phyloP scores from a whole-genome alignment of 805 yeast genomes.

The Zygotorulaspora sp. region DNA sequence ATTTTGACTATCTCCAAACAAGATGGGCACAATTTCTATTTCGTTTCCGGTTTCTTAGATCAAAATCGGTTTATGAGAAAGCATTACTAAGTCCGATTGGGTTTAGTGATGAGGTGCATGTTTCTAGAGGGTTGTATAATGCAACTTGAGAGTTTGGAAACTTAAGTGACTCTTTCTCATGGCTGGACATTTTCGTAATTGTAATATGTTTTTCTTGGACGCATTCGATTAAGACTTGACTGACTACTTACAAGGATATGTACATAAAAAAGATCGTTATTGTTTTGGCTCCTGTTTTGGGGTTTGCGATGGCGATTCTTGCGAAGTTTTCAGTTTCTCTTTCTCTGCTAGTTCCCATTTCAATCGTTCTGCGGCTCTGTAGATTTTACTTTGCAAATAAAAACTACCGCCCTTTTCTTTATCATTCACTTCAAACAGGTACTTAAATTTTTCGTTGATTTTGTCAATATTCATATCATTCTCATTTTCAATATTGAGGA shows the following conservation, averaged over 20 bases:
- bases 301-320: slow-evolving; percentile 3
- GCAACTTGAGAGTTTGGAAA: slow-evolving; percentile 34
- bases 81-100: slow-evolving; percentile 9
- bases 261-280: slow-evolving; percentile 1
- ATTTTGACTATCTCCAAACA: slow-evolving; percentile 38
- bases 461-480: slow-evolving; percentile 52
- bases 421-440: slow-evolving; percentile 81
- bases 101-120: slow-evolving; percentile 28
- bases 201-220: slow-evolving; percentile 1
- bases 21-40: slow-evolving; percentile 36
- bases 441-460: slow-evolving; percentile 66
- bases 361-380: slow-evolving; percentile 88
- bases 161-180: slow-evolving; percentile 35
- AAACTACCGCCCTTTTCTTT: slow-evolving; percentile 96
- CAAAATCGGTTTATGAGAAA: slow-evolving; percentile 32
- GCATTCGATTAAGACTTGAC: not conserved
- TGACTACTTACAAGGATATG: slow-evolving; percentile 14
- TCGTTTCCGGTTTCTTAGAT: slow-evolving; percentile 43
- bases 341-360: slow-evolving; percentile 56
- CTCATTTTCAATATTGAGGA: slow-evolving; percentile 69
- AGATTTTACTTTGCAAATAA: slow-evolving; percentile 87
- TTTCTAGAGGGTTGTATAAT: slow-evolving; percentile 32
- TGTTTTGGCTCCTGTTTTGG: slow-evolving; percentile 2
- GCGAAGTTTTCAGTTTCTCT: slow-evolving; percentile 15
- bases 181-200: slow-evolving; percentile 28